These are phyloP conservation scores for Microstegium vimineum DNA, from an alignment of 176 grass and related monocot species.

Conservation along the genomic window DNA sequence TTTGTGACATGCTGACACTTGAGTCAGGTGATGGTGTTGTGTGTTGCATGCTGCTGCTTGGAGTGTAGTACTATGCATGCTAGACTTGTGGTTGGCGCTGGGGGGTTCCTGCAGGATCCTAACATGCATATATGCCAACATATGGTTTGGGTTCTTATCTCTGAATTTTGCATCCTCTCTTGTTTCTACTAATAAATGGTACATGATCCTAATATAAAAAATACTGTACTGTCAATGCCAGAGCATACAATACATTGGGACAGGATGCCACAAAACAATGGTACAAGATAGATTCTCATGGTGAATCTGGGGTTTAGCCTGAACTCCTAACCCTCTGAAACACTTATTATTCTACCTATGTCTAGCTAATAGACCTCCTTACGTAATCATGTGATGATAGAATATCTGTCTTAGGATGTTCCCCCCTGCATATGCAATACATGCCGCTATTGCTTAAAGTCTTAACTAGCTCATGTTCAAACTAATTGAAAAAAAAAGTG, in stretches of 20 bases:
- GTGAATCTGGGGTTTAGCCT: constrained; percentile 23
- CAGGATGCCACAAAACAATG: constrained; percentile 11
- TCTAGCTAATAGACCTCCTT: constrained; percentile 26
- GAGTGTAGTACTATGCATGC: background rate
- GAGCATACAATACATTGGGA: background rate
- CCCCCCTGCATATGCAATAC: background rate
- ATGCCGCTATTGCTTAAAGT: background rate
- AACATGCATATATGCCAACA: background rate
- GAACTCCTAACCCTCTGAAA: constrained; percentile 30
- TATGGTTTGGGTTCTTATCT: background rate
- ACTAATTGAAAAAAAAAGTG: background rate
- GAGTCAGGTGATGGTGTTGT: constrained; percentile 1
- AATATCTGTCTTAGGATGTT: constrained; percentile 42
- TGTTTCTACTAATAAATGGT: background rate
- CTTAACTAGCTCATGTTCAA: constrained; percentile 15
- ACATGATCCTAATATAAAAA: background rate
- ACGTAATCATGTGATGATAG: constrained; percentile 26
- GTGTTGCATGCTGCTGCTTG: background rate
- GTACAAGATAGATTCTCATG: background rate
- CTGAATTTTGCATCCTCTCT: background rate
- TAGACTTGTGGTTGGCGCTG: background rate
- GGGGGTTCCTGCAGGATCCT: background rate
- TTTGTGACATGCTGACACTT: constrained; percentile 28
- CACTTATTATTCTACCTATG: constrained; percentile 17
- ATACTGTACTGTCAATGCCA: background rate